phyloP scores from a whole-genome alignment of 495 filamentous ascomycete genomes.

The Aspergillus nidulans region DNA sequence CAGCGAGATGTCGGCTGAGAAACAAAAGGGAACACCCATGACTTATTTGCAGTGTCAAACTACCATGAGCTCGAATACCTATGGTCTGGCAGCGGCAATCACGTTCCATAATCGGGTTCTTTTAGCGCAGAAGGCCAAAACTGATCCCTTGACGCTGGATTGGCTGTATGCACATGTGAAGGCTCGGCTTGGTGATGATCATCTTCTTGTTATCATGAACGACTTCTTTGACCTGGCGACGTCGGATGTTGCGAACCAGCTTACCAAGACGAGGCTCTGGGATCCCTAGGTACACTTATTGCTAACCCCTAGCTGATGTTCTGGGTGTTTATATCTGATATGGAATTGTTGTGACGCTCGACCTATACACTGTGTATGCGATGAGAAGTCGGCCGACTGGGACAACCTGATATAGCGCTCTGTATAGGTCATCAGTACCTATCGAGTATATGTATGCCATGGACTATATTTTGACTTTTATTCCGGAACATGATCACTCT shows the following conservation, averaged over 20 bases:
- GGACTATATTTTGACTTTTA: too few relatives aligned
- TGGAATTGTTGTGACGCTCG: too few relatives aligned
- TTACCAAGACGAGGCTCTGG: slow-evolving; percentile 14
- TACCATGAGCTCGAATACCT: slow-evolving; percentile 44
- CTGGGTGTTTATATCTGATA: too few relatives aligned
- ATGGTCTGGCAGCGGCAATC: slow-evolving; percentile 42
- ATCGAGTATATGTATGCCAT: too few relatives aligned
- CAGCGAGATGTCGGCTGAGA: slow-evolving; percentile 26
- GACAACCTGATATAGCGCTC: too few relatives aligned
- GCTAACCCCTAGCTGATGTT: too few relatives aligned
- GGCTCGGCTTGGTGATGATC: slow-evolving; percentile 27
- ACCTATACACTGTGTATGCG: too few relatives aligned
- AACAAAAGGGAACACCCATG: slow-evolving; percentile 36
- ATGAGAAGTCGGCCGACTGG: too few relatives aligned
- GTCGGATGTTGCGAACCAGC: slow-evolving; percentile 38
- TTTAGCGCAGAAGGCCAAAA: slow-evolving; percentile 45
- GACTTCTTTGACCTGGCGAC: slow-evolving; percentile 54
- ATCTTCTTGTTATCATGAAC: slow-evolving; percentile 49
- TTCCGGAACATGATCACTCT: too few relatives aligned
- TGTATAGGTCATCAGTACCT: too few relatives aligned
- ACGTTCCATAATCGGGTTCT: slow-evolving; percentile 28
- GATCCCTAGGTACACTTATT: neutral
- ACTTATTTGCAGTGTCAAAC: slow-evolving; percentile 52
- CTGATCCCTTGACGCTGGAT: slow-evolving; percentile 47
- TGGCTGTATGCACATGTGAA: slow-evolving; percentile 42